Base-by-base conservation (phyloP, 352 stramenopile genomes). In the Globisporangium sylvaticum region DNA sequence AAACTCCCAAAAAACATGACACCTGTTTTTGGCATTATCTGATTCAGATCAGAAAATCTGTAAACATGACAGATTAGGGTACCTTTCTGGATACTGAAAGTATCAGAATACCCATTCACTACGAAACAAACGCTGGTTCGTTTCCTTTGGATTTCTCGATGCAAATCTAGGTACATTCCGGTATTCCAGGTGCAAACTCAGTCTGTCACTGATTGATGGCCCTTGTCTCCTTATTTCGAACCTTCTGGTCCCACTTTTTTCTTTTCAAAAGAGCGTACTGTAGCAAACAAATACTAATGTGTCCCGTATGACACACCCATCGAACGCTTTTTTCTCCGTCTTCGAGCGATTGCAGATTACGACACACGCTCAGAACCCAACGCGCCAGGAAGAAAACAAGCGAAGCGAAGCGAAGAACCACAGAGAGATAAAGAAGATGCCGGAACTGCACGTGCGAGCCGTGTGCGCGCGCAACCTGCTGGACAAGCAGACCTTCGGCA, bases 401-500 rank as follows among this genome's bases (percentile, higher is more conserved):
- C 58, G 9, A 42, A 63, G 46, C 31, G n/a, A 37, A 44, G 14
- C 37, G 37, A 20, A 44, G 37, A 18, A 44, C 37, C 10, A 44
- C 37, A 20, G 0, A 44, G 50, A 64, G 31, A 44, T 5, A 37
- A 37, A 44, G 37, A 44, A 44, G 31, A 70, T 56, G 61, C 88
- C 90, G 78, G 85, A 95, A 62, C 81, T 95, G 1, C 84, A 95
- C 64, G 78, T 95, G 20, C 84, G 87, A 66, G 80, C 79, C 61
- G 88, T 91, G 66, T 90, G 80, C 53, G 87, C 81, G 58, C 84
- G 85, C 31, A 92, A 95, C 71, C 74, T 95, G 39, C 65, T 91
- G 24, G 84, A 92, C 75, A 91, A 91, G 68, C 87, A 95, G 73
- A 92, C 83, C 3, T 93, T 95, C 62, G 87, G 87, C 65, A 91